Conservation (phyloP, 441 rosid genomes). For the Brassica balearica region DNA sequence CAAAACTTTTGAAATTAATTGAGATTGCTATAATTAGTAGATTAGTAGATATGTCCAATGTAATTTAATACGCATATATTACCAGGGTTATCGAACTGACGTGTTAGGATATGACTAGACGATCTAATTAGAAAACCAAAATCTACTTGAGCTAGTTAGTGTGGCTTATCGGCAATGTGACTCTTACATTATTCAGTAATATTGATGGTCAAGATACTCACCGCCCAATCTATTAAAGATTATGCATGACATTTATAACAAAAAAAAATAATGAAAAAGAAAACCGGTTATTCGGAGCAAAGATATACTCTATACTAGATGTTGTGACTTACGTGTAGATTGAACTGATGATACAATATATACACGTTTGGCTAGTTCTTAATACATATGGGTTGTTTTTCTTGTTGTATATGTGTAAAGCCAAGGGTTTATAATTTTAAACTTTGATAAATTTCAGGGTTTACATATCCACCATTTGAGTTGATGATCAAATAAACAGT, state of each 20-base stretch:
- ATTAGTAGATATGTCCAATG: background rate
- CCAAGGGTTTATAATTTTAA: background rate
- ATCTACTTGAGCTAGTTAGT: background rate
- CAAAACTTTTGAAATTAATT: no score
- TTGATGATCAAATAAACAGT: background rate
- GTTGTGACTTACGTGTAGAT: background rate
- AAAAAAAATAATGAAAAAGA: background rate
- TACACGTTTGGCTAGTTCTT: background rate
- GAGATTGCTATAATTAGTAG: no score
- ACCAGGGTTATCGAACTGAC: background rate
- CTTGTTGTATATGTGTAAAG: background rate
- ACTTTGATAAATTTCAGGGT: background rate
- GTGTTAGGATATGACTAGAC: background rate
- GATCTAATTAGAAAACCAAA: background rate
- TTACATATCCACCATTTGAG: conserved; percentile 1
- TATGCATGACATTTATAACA: background rate
- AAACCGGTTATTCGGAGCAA: background rate
- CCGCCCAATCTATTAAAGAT: background rate
- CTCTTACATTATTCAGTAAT: background rate
- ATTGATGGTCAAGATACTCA: background rate
- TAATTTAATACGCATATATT: background rate
- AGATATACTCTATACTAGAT: background rate
- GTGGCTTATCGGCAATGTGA: background rate
- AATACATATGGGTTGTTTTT: background rate
- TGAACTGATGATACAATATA: background rate